Conservation (phyloP, 352 stramenopile genomes). For the Blastocystis sp. region DNA sequence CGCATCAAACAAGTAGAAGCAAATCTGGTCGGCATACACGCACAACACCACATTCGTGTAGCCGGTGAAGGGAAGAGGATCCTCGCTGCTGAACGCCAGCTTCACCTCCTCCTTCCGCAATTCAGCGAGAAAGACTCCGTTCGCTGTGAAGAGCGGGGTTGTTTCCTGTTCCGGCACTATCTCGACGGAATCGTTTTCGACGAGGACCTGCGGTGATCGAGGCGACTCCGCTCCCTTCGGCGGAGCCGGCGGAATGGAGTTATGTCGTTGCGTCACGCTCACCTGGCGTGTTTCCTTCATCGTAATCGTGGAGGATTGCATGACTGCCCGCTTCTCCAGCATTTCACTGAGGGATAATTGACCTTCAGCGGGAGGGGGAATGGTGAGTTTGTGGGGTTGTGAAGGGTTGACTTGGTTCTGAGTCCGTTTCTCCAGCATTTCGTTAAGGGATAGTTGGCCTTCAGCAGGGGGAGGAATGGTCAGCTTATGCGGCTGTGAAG, state of each 20-base stretch:
- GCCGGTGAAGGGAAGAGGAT: conserved; percentile 8
- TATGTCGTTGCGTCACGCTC: neutral
- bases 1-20: conserved; percentile 40
- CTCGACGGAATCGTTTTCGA: neutral
- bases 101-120: conserved; percentile 65
- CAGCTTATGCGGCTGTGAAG: conserved; percentile 38
- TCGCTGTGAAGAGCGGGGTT: conserved; percentile 22
- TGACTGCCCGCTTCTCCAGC: neutral
- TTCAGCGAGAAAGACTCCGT: conserved; percentile 20
- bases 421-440: conserved; percentile 45
- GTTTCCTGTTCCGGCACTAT: neutral
- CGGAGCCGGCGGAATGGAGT: neutral
- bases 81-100: conserved; percentile 32
- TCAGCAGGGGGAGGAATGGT: neutral
- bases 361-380: neutral
- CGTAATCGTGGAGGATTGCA: neutral
- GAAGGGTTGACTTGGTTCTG: neutral
- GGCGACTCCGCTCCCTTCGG: neutral
- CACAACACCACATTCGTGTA: conserved; percentile 30
- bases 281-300: neutral
- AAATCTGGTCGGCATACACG: conserved; percentile 41
- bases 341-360: conserved; percentile 10
- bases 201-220: neutral
- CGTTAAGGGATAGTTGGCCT: conserved; percentile 36
- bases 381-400: neutral